These are phyloP conservation scores for Alternaria sp. DNA, from an alignment of 2,329 filamentous ascomycete species.

Conservation along the genomic window DNA sequence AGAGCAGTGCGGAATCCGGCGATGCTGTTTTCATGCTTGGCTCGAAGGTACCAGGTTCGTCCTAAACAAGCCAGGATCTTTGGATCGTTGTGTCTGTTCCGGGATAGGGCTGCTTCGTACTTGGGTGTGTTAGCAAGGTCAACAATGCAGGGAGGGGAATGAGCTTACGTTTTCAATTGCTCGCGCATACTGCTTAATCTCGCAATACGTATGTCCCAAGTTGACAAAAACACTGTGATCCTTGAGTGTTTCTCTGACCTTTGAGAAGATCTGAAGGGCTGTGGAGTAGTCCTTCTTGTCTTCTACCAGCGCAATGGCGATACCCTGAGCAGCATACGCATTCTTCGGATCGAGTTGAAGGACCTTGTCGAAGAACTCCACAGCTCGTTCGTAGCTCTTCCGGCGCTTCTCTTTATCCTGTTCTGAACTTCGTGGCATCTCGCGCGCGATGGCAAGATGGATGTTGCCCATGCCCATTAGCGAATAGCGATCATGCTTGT, in stretches of 20 bases:
- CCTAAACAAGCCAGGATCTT: slow-evolving; percentile 85
- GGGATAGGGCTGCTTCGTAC: slow-evolving; percentile 85
- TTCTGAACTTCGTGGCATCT: slow-evolving; percentile 92
- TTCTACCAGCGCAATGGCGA: slow-evolving; percentile 92
- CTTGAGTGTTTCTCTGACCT: slow-evolving; percentile 87
- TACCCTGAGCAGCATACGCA: slow-evolving; percentile 92
- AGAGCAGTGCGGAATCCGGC: slow-evolving; percentile 69
- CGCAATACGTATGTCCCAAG: slow-evolving; percentile 88
- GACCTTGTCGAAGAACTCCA: slow-evolving; percentile 98
- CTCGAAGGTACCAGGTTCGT: slow-evolving; percentile 84
- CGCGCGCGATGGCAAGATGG: slow-evolving; percentile 84
- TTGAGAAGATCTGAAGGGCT: slow-evolving; percentile 86
- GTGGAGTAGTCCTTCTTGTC: slow-evolving; percentile 88
- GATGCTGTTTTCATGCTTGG: slow-evolving; percentile 70
- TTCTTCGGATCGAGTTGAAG: slow-evolving; percentile 94
- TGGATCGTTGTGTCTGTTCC: slow-evolving; percentile 79
- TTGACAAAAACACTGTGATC: slow-evolving; percentile 91
- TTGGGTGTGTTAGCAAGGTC: slow-evolving; percentile 39
- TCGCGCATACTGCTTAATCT: slow-evolving; percentile 86
- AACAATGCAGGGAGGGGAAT: neutral
- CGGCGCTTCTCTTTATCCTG: slow-evolving; percentile 89
- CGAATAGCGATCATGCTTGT: slow-evolving; percentile 98
- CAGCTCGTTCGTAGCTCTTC: slow-evolving; percentile 85
- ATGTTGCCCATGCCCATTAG: slow-evolving; percentile 97
- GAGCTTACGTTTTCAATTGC: slow-evolving; percentile 77